These are phyloP conservation scores for Aureobasidium sp. DNA, from an alignment of 2,329 filamentous ascomycete genomes.

Conservation along the genomic window DNA sequence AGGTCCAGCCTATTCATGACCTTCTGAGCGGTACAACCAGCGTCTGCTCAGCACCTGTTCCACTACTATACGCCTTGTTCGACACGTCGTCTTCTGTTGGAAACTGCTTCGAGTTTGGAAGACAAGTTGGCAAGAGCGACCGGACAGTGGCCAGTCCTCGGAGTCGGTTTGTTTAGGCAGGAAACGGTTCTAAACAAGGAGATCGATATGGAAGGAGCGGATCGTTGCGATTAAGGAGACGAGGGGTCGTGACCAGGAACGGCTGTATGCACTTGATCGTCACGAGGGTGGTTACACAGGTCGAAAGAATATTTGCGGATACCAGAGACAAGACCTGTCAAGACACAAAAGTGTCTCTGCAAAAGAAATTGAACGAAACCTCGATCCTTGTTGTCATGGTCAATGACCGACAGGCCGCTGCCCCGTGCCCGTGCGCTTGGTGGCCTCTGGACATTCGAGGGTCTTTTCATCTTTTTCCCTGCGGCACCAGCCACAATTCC, in stretches of 20 bases:
- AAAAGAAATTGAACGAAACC: not conserved
- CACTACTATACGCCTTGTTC: not conserved
- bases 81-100: not conserved
- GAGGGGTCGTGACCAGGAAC: not conserved
- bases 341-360: not conserved
- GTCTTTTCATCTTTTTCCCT: not conserved
- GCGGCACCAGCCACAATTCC: slow-evolving; percentile 2
- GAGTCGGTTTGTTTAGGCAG: not conserved
- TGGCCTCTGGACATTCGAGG: not conserved
- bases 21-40: not conserved
- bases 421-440: not conserved
- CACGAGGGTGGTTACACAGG: not conserved
- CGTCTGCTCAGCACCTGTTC: not conserved
- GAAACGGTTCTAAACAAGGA: slow-evolving; percentile 6
- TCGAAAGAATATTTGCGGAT: not conserved
- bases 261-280: not conserved
- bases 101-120: not conserved
- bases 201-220: not conserved
- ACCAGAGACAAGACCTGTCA: not conserved
- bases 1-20: slow-evolving; percentile 11
- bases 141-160: not conserved
- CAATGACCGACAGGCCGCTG: slow-evolving; percentile 2
- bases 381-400: not conserved
- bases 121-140: not conserved
- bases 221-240: slow-evolving; percentile 6